A percentile compares a stretch with the other conserved stretches of the same genome.
Conservation (phyloP, 257 asterid species). For the Ocimum tenuiflorum region DNA sequence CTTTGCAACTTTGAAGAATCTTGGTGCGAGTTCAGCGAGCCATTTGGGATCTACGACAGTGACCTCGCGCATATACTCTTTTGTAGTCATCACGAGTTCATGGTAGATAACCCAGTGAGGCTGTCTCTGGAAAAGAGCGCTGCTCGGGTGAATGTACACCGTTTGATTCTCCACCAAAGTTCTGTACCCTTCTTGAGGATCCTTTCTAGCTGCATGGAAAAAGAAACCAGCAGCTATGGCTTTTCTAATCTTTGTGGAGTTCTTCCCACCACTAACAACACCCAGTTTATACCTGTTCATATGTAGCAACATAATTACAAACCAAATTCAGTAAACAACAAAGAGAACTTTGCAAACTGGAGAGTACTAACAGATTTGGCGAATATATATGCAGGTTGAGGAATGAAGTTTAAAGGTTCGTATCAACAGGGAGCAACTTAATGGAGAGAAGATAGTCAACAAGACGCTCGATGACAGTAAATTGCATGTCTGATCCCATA, state of each 20-base stretch:
- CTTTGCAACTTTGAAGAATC: constrained; percentile 78
- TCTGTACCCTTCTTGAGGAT: constrained; percentile 87
- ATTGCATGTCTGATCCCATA: no score
- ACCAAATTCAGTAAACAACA: no score
- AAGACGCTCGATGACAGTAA: no score
- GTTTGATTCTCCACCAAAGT: constrained; percentile 88
- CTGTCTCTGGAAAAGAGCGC: constrained; percentile 84
- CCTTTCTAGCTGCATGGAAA: constrained; percentile 85
- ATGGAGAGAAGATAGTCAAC: no score
- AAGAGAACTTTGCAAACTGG: no score
- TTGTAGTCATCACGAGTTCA: constrained; percentile 89
- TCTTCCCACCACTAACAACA: constrained; percentile 76
- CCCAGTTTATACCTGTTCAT: constrained; percentile 72
- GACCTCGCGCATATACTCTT: constrained; percentile 96
- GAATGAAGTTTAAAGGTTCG: no score
- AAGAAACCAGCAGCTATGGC: constrained; percentile 95
- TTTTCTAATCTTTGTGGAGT: constrained; percentile 70
- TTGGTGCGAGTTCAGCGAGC: constrained; percentile 92
- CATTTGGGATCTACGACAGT: constrained; percentile 86
- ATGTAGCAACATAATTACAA: neutral
- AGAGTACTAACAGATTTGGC: no score
- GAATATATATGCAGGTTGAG: no score
- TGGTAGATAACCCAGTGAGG: constrained; percentile 97
- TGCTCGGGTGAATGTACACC: constrained; percentile 92
- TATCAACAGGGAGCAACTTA: no score